Evolutionary conservation across 2,329 filamentous ascomycete genomes (phyloP).

Genomic region (Verticillium dahliae): DNA sequence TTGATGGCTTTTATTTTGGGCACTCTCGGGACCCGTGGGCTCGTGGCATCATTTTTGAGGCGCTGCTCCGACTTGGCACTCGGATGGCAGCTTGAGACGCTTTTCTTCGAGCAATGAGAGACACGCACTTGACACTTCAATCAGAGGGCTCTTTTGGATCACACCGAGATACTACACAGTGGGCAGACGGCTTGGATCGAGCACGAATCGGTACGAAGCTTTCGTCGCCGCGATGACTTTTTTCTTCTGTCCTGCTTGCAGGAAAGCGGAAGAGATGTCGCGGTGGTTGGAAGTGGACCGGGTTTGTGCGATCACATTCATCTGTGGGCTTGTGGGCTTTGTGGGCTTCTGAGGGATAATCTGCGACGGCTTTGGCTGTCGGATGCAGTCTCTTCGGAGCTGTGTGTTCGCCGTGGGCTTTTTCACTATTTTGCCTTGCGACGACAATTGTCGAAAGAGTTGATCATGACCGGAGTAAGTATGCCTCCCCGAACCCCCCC

Average conservation of each 20-base stretch:
- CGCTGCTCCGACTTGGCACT: neutral
- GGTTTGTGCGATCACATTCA: constrained; percentile 20
- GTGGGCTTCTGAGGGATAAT: constrained; percentile 35
- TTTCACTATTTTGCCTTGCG: neutral
- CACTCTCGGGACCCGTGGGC: constrained; percentile 26
- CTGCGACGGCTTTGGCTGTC: neutral
- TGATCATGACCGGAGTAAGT: neutral
- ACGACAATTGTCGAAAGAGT: neutral
- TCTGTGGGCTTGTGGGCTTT: constrained; percentile 21
- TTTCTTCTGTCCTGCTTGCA: neutral
- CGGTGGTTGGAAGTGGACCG: constrained; percentile 19
- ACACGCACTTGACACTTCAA: neutral
- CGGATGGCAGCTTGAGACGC: constrained; percentile 8
- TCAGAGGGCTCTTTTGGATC: constrained; percentile 21
- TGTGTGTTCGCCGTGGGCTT: neutral
- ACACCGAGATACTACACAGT: constrained; percentile 12
- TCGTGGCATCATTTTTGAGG: constrained; percentile 17
- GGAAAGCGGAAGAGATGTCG: neutral
- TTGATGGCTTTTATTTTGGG: constrained; percentile 35
- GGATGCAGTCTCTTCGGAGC: neutral
- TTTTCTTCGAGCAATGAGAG: constrained; percentile 13
- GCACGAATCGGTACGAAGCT: constrained; percentile 24
- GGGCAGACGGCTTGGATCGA: constrained; percentile 15
- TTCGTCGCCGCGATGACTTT: constrained; percentile 15
- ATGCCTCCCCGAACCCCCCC: neutral